Evolutionary conservation across 2,329 filamentous ascomycete species (phyloP).

Genomic region (Verticillium dahliae): DNA sequence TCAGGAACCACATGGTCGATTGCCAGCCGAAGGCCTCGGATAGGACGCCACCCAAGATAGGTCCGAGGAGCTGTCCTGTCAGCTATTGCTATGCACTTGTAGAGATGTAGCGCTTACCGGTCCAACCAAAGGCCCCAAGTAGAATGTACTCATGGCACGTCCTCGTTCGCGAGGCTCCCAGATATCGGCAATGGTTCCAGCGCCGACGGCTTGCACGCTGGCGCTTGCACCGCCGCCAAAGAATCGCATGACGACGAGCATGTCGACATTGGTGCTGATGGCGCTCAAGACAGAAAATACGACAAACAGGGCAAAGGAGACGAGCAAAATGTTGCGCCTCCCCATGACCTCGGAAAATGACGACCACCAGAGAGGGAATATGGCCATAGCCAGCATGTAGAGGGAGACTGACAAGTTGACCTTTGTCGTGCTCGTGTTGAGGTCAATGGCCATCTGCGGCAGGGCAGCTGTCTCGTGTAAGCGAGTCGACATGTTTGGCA

Average conservation of each 20-base stretch:
- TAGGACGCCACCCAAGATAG: conserved; percentile 71
- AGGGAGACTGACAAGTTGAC: conserved; percentile 71
- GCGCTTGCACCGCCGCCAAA: conserved; percentile 70
- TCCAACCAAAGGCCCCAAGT: conserved; percentile 69
- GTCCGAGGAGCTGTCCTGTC: conserved; percentile 22
- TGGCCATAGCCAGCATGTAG: conserved; percentile 78
- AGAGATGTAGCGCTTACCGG: conserved; percentile 46
- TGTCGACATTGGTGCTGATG: conserved; percentile 60
- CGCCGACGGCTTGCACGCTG: conserved; percentile 75
- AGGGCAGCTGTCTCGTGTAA: conserved; percentile 52
- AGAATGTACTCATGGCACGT: conserved; percentile 76
- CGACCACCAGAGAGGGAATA: conserved; percentile 84
- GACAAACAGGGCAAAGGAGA: conserved; percentile 66
- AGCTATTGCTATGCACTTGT: conserved; percentile 24
- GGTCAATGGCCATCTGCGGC: conserved; percentile 52
- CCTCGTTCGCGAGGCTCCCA: conserved; percentile 71
- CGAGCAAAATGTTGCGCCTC: conserved; percentile 70
- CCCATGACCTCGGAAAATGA: conserved; percentile 70
- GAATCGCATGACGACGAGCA: conserved; percentile 73
- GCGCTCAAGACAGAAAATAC: conserved; percentile 66
- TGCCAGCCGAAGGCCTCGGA: conserved; percentile 65
- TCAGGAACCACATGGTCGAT: conserved; percentile 71
- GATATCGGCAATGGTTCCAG: conserved; percentile 75
- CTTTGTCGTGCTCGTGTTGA: conserved; percentile 57
- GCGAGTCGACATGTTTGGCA: neutral